Percentiles rank a stretch among this genome's conserved stretches.
phyloP scores from a whole-genome alignment of 1,139 yeast species.

The Sugiyamaella pinicola region DNA sequence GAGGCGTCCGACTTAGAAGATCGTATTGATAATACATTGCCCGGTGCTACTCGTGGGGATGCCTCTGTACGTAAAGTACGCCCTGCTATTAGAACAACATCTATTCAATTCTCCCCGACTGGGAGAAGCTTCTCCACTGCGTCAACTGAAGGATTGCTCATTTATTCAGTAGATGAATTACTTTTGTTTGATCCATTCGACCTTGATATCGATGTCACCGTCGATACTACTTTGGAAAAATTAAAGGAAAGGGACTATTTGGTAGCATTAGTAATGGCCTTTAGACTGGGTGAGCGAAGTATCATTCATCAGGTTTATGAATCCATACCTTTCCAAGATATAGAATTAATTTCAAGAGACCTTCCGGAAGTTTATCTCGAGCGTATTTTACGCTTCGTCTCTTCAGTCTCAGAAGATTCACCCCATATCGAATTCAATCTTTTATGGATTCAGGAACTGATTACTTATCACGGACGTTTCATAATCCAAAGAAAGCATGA shows the following conservation, averaged over 20 bases:
- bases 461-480: constrained; percentile 76
- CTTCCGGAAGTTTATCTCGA: constrained; percentile 78
- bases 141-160: constrained; percentile 87
- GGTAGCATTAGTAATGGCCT: constrained; percentile 87
- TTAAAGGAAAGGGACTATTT: constrained; percentile 71
- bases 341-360: constrained; percentile 62
- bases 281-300: constrained; percentile 81
- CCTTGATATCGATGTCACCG: constrained; percentile 89
- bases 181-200: constrained; percentile 92
- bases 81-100: constrained; percentile 79
- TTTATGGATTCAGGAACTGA: constrained; percentile 71
- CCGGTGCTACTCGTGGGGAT: constrained; percentile 90
- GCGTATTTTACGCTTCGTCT: constrained; percentile 68
- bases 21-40: constrained; percentile 71
- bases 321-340: constrained; percentile 71
- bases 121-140: constrained; percentile 93
- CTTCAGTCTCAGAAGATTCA: constrained; percentile 63
- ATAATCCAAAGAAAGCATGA: constrained; percentile 65
- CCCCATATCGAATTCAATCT: constrained; percentile 84
- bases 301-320: constrained; percentile 76
- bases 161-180: constrained; percentile 77
- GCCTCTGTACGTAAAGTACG: constrained; percentile 74
- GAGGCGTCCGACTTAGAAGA: constrained; percentile 87
- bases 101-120: constrained; percentile 85
- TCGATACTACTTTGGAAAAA: constrained; percentile 67